Evolutionary conservation across 139 green algal species (phyloP).

Genomic region (Haematococcus sp.): DNA sequence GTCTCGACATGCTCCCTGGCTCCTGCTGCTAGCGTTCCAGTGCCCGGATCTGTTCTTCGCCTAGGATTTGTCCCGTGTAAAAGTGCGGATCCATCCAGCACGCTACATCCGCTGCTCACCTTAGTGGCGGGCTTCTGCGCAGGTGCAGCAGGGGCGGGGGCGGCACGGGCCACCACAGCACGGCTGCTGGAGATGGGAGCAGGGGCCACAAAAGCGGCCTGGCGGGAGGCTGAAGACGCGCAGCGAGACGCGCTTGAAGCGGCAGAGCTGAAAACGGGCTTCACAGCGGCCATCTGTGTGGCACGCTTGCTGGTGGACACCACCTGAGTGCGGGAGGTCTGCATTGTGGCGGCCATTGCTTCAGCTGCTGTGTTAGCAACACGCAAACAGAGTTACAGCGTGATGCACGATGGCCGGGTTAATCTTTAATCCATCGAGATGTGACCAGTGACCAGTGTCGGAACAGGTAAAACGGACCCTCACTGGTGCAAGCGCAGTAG

Average conservation of each 20-base stretch:
- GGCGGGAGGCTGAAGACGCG: too few species aligned
- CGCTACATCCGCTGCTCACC: constrained; percentile 1
- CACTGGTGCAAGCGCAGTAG: too few species aligned
- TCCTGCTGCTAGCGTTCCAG: too few species aligned
- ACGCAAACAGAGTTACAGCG: too few species aligned
- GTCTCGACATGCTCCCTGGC: too few species aligned
- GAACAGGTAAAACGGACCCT: too few species aligned
- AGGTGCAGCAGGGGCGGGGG: constrained; percentile 4
- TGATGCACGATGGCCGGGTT: too few species aligned
- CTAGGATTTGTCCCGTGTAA: background rate
- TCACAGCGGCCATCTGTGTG: background rate
- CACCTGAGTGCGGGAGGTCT: background rate
- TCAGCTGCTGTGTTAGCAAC: background rate
- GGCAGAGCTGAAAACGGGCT: constrained; percentile 9
- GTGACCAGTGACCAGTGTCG: too few species aligned
- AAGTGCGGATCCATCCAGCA: background rate
- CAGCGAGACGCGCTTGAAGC: background rate
- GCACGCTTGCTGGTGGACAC: constrained; percentile 3
- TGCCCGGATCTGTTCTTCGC: too few species aligned
- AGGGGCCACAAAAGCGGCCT: background rate
- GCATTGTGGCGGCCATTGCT: constrained; percentile 20
- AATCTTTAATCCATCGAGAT: too few species aligned
- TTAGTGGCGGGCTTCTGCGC: constrained; percentile 12
- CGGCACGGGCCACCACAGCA: background rate
- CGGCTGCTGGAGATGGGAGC: background rate